phyloP scores from a whole-genome alignment of 257 asterid species.

The Solanum paucissectum region DNA sequence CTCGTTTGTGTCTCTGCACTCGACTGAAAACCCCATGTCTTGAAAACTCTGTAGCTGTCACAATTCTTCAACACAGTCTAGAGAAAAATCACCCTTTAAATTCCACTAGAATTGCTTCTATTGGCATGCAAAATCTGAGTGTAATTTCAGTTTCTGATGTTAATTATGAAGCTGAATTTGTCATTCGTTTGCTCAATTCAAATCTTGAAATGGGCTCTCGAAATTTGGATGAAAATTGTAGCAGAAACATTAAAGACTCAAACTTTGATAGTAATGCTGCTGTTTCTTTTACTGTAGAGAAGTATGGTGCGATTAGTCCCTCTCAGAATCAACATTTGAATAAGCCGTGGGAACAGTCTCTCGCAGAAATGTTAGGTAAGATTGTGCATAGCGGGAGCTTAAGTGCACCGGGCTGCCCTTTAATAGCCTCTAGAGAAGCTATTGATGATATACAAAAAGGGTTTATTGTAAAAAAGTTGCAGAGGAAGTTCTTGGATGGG shows the following conservation, averaged over 20 bases:
- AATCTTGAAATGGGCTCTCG: not conserved
- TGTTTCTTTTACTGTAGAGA: constrained; percentile 31
- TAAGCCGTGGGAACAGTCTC: not conserved
- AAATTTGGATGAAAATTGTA: constrained; percentile 10
- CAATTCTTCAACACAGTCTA: constrained; percentile 65
- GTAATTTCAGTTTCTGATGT: constrained; percentile 57
- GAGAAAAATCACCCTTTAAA: constrained; percentile 81
- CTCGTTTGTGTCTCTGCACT: constrained; percentile 56
- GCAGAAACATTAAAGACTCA: constrained; percentile 22
- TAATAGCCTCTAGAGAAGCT: constrained; percentile 20
- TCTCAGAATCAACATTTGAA: constrained; percentile 7
- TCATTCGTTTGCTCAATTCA: constrained; percentile 16
- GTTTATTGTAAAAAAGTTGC: constrained; percentile 41
- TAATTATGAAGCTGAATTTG: constrained; percentile 40
- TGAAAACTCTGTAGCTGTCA: constrained; percentile 51
- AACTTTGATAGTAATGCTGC: not conserved
- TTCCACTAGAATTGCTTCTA: constrained; percentile 60
- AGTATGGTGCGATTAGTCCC: constrained; percentile 33
- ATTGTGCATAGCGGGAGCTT: not conserved
- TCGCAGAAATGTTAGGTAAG: not conserved
- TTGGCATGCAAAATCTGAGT: constrained; percentile 44
- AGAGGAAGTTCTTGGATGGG: constrained; percentile 19
- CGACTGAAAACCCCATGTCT: constrained; percentile 41
- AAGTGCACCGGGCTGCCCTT: not conserved
- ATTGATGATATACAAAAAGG: constrained; percentile 27